A percentile compares a stretch with the other conserved stretches of the same genome.
Conservation (phyloP, 805 yeast genomes). For the Starmera quercuum region DNA sequence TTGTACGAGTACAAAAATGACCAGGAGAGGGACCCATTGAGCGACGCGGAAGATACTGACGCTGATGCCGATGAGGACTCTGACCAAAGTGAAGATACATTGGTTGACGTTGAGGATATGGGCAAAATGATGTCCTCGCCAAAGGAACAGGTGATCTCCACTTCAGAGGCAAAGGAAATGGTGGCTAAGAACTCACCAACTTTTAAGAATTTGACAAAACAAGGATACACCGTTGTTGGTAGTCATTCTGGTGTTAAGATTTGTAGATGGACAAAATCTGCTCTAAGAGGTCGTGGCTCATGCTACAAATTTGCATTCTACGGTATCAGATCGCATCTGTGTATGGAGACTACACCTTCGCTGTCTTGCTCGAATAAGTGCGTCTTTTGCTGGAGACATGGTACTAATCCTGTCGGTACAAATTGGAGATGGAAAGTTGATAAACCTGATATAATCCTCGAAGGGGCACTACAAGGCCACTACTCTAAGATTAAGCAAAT, state of each 20-base stretch:
- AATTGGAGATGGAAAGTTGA: slow-evolving; percentile 96
- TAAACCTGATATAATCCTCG: slow-evolving; percentile 73
- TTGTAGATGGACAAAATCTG: slow-evolving; percentile 95
- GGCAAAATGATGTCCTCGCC: slow-evolving; percentile 36
- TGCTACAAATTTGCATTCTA: slow-evolving; percentile 90
- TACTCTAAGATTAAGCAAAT: slow-evolving; percentile 87
- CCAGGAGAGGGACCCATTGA: slow-evolving; percentile 36
- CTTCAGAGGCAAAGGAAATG: slow-evolving; percentile 57
- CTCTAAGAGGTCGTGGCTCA: slow-evolving; percentile 88
- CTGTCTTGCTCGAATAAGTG: slow-evolving; percentile 91
- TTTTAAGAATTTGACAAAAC: slow-evolving; percentile 79
- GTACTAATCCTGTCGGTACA: slow-evolving; percentile 94
- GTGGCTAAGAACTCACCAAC: slow-evolving; percentile 88
- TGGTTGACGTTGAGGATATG: slow-evolving; percentile 85
- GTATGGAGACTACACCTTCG: slow-evolving; percentile 95
- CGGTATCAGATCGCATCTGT: slow-evolving; percentile 82
- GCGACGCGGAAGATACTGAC: slow-evolving; percentile 24
- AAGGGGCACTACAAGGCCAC: slow-evolving; percentile 85
- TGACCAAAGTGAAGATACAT: slow-evolving; percentile 30
- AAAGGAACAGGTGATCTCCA: slow-evolving; percentile 5
- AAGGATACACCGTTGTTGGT: slow-evolving; percentile 90
- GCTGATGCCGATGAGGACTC: slow-evolving; percentile 12
- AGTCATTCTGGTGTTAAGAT: slow-evolving; percentile 93
- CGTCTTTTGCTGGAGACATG: slow-evolving; percentile 97
- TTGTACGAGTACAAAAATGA: slow-evolving; percentile 50